Percentiles rank a stretch among this genome's conserved stretches.
These are phyloP conservation scores for Cichorium intybus DNA, from an alignment of 140 eudicot genomes.

Conservation along the genomic window DNA sequence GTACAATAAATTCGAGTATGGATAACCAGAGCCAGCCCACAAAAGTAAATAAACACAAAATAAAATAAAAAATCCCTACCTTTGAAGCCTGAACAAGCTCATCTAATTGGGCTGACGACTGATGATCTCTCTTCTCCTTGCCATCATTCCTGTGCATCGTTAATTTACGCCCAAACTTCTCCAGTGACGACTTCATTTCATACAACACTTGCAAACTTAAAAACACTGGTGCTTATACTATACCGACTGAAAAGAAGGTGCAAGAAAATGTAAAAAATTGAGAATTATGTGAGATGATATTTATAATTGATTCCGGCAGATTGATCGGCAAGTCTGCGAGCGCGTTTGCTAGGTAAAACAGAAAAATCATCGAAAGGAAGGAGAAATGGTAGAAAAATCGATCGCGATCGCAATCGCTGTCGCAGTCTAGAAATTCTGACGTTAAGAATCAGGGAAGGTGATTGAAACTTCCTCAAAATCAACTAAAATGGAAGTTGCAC, in stretches of 20 bases:
- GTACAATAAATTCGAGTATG: neutral
- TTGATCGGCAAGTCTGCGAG: conserved; percentile 1
- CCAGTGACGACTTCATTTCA: conserved; percentile 76
- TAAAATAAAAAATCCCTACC: conserved; percentile 42
- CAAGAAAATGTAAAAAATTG: neutral
- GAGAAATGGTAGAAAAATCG: neutral
- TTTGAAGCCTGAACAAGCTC: conserved; percentile 76
- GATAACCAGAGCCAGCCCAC: neutral
- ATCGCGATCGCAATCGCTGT: conserved; percentile 5
- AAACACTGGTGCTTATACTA: neutral
- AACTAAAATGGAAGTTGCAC: conserved; percentile 16
- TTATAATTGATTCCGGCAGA: conserved; percentile 2
- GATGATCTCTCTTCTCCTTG: conserved; percentile 61
- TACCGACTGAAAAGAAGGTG: neutral
- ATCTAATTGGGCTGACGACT: conserved; percentile 42
- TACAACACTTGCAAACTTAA: conserved; percentile 6
- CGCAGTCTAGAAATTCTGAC: conserved; percentile 25
- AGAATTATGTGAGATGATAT: neutral
- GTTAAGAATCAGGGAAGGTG: conserved; percentile 31
- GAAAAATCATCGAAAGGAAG: conserved; percentile 19
- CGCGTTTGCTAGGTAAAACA: conserved; percentile 8
- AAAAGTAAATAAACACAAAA: neutral
- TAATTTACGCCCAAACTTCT: conserved; percentile 61
- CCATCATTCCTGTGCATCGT: conserved; percentile 59
- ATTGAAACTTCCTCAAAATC: conserved; percentile 34